phyloP scores from a whole-genome alignment of 1,139 yeast genomes.

The Fermentozyma sake region DNA sequence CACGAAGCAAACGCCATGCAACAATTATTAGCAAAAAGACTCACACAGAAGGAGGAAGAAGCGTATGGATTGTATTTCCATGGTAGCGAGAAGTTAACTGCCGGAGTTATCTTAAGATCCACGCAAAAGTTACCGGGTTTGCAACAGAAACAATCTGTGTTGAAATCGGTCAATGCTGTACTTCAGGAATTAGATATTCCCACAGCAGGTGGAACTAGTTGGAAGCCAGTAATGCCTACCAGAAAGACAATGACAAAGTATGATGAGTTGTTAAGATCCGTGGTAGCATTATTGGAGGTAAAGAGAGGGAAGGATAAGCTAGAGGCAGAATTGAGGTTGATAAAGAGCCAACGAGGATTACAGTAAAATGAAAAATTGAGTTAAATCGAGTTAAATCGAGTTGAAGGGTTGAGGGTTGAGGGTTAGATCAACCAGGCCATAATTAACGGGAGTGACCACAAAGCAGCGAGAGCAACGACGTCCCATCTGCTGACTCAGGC shows the following conservation, averaged over 20 bases:
- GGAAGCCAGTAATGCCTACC: constrained; percentile 87
- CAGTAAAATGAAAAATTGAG: constrained; percentile 15
- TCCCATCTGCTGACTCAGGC: too few relatives aligned
- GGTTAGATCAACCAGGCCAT: too few relatives aligned
- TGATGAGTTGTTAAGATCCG: constrained; percentile 70
- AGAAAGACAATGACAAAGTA: constrained; percentile 73
- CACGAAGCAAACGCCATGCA: constrained; percentile 38
- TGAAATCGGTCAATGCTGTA: constrained; percentile 68
- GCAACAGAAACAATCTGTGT: constrained; percentile 56
- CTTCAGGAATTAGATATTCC: constrained; percentile 75
- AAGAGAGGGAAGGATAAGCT: constrained; percentile 86
- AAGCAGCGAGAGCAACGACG: too few relatives aligned
- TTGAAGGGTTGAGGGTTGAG: too few relatives aligned
- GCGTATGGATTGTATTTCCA: constrained; percentile 84
- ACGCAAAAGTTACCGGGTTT: constrained; percentile 46
- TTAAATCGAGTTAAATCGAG: too few relatives aligned
- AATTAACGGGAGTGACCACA: too few relatives aligned
- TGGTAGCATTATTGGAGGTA: constrained; percentile 71
- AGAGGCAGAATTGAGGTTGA: constrained; percentile 70
- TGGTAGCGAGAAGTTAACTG: constrained; percentile 62
- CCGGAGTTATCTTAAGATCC: constrained; percentile 81
- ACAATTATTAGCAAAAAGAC: constrained; percentile 47
- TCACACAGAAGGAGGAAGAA: constrained; percentile 76
- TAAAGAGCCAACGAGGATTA: constrained; percentile 45
- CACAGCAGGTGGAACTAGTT: constrained; percentile 50